Base-by-base conservation (phyloP, 1,139 yeast species). In the Pichia sp. region DNA sequence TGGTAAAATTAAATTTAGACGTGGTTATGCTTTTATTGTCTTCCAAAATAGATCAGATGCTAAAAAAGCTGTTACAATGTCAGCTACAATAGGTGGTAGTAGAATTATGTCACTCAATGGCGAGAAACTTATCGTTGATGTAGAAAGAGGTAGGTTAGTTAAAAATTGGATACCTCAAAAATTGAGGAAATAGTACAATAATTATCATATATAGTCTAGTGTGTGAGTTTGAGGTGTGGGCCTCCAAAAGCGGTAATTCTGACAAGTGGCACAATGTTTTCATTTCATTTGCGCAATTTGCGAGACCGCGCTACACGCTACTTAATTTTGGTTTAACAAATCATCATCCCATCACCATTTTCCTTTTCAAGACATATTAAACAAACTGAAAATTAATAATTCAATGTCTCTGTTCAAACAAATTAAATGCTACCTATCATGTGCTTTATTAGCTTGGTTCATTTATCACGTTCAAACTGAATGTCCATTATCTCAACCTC, bases 21-120 rank as follows among this genome's bases (percentile, higher is more conserved):
- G 9, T 18, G 97, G 97, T 0, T 91, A 91, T 57, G 97, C 84
- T 1, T 91, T 91, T 58, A 67, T 89, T 2, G 81, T 82, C 4
- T 89, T 75, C 60, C 80, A 74, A 52, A 66, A 69, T 36, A 82
- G 73, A 41, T 54, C 60, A 15, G 84, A 74, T 52, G 82, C 83
- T 47, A 70, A 68, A 45, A 59, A 44, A 47, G 88, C 93, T 12
- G 69, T 72, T n/a, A 66, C 76, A 28, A 74, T 80, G 24, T 77
- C 85, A 1, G 59, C 75, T 21, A 74, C 58, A 12, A 58, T 79
- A 17, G 43, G 38, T 7, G 41, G 40, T 14, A 18, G 39, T 18
- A 36, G 34, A 15, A 23, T 33, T 15, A 22, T 41, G 5, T 23
- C 28, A 2, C 15, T 34, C 6, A 12, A 20, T n/a, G 40, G 69